These are phyloP conservation scores for Jaenimonas drosophilae DNA, from an alignment of 208 protist species.

Conservation along the genomic window DNA sequence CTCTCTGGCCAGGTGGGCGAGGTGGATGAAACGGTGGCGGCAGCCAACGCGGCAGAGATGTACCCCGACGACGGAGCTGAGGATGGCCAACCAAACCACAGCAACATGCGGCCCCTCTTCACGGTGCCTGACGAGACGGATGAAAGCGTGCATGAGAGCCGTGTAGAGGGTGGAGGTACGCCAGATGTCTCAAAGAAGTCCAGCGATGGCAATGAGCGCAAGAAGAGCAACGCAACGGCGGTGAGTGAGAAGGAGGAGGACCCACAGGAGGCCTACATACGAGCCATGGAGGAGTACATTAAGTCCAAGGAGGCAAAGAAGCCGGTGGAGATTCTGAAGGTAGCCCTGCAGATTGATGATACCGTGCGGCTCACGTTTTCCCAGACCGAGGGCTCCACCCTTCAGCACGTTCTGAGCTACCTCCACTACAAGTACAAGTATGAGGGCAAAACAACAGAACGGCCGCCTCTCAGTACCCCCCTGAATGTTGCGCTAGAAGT, in stretches of 20 bases:
- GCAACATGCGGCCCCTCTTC: too few relatives aligned
- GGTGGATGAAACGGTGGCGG: background rate
- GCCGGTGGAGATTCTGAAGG: conserved; percentile 6
- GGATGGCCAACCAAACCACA: too few relatives aligned
- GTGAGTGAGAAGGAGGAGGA: background rate
- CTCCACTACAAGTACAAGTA: conserved; percentile 82
- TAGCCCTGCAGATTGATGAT: conserved; percentile 26
- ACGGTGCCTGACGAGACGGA: too few relatives aligned
- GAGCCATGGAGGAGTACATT: background rate
- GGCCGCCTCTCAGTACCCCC: conserved; percentile 55
- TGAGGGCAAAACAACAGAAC: conserved; percentile 32
- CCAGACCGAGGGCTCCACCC: conserved; percentile 13
- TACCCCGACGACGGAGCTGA: too few relatives aligned
- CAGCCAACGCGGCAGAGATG: too few relatives aligned
- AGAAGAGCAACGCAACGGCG: background rate
- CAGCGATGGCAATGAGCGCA: too few relatives aligned
- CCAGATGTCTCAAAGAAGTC: too few relatives aligned
- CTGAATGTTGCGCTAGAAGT: conserved; percentile 44
- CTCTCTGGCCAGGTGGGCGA: background rate
- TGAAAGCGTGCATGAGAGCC: too few relatives aligned
- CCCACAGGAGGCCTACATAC: background rate
- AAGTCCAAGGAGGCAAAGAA: background rate
- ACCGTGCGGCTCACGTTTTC: conserved; percentile 46
- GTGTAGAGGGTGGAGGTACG: too few relatives aligned
- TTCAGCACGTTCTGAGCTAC: conserved; percentile 69